These are phyloP conservation scores for Fagopyrum tataricum DNA, from an alignment of 148 eudicot genomes.

Conservation along the genomic window DNA sequence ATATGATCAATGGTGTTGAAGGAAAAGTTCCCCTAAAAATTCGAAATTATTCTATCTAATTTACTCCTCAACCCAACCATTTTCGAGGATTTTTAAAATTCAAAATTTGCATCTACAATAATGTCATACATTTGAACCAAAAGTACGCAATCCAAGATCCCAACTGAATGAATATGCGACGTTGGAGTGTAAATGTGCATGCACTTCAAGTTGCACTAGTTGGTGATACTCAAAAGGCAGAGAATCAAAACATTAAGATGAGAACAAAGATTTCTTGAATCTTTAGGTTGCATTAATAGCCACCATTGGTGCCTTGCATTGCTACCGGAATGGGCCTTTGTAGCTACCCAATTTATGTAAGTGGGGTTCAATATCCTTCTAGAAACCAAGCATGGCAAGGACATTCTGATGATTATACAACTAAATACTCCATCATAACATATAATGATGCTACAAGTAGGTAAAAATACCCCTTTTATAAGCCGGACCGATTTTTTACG, in stretches of 20 bases:
- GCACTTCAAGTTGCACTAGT: slow-evolving; percentile 2
- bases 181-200: background rate
- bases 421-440: background rate
- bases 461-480: no score
- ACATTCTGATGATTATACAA: background rate
- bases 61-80: no score
- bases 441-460: no score
- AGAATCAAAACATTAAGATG: background rate
- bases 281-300: background rate
- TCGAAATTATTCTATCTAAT: no score
- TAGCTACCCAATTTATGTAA: background rate
- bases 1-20: no score
- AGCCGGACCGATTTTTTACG: no score
- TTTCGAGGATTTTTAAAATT: no score
- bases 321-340: background rate
- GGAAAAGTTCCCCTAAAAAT: no score
- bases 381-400: background rate
- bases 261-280: background rate
- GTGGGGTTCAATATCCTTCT: background rate
- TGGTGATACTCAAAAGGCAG: background rate
- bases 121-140: background rate
- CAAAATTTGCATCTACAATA: no score
- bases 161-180: background rate
- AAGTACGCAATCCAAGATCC: slow-evolving; percentile 4
- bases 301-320: background rate